Evolutionary conservation across 805 yeast genomes (phyloP).

Genomic region (Sugiyamaella floridensis): DNA sequence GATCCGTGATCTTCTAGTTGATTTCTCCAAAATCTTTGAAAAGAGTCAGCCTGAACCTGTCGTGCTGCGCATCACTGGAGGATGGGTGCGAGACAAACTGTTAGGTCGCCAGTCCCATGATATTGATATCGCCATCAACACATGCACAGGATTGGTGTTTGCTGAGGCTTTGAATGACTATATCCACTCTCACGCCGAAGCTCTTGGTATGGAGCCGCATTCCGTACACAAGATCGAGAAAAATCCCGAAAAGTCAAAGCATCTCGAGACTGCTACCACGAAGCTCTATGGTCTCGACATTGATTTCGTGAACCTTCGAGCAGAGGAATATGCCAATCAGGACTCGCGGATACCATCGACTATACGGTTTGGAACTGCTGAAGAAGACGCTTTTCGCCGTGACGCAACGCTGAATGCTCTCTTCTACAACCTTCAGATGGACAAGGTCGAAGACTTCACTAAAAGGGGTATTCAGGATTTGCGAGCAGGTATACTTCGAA

Average conservation of each 20-base stretch:
- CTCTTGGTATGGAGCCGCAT: constrained; percentile 21
- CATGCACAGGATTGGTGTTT: constrained; percentile 77
- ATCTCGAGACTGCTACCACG: constrained; percentile 93
- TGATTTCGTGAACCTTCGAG: constrained; percentile 87
- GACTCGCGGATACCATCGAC: constrained; percentile 75
- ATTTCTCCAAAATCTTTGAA: constrained; percentile 26
- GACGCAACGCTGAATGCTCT: constrained; percentile 94
- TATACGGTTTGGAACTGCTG: constrained; percentile 79
- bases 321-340: constrained; percentile 70
- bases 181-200: constrained; percentile 29
- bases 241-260: constrained; percentile 95
- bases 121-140: constrained; percentile 84
- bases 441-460: constrained; percentile 78
- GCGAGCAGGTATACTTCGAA: constrained; percentile 60
- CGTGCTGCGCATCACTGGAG: constrained; percentile 82
- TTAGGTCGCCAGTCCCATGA: constrained; percentile 77
- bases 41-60: constrained; percentile 26
- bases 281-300: constrained; percentile 75
- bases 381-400: constrained; percentile 84
- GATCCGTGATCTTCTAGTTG: constrained; percentile 27
- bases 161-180: constrained; percentile 58
- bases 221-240: constrained; percentile 75
- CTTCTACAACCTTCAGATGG: constrained; percentile 70
- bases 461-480: constrained; percentile 69
- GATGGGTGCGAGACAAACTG: constrained; percentile 96